phyloP scores from a whole-genome alignment of 2,329 filamentous ascomycete genomes.

The Aspergillus neoniger region DNA sequence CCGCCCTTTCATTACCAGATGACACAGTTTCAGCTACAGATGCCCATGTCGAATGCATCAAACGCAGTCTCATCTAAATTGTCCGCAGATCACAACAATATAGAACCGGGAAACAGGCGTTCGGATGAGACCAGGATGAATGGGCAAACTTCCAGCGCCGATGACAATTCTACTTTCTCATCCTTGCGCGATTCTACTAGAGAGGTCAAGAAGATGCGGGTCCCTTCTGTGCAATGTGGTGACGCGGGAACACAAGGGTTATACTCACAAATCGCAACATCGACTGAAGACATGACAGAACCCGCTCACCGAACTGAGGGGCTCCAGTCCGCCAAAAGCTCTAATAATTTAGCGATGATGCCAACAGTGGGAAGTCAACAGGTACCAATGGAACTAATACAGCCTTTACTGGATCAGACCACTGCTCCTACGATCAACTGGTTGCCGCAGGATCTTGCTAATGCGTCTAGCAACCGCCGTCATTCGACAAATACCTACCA shows the following conservation, averaged over 20 bases:
- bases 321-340: slow-evolving; percentile 6
- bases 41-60: slow-evolving; percentile 13
- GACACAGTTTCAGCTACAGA: slow-evolving; percentile 27
- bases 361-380: slow-evolving; percentile 20
- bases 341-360: slow-evolving; percentile 24
- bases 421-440: slow-evolving; percentile 40
- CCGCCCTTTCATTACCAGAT: slow-evolving; percentile 17
- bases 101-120: not conserved
- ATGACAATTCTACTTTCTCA: not conserved
- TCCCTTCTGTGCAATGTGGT: slow-evolving; percentile 18
- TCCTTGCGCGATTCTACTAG: slow-evolving; percentile 14
- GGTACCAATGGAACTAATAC: slow-evolving; percentile 27
- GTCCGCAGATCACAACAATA: not conserved
- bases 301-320: slow-evolving; percentile 11
- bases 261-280: slow-evolving; percentile 18
- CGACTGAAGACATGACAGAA: slow-evolving; percentile 1
- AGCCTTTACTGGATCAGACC: slow-evolving; percentile 29
- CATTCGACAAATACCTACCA: slow-evolving; percentile 17
- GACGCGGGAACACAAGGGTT: slow-evolving; percentile 8
- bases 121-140: not conserved
- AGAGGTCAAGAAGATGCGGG: slow-evolving; percentile 5
- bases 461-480: slow-evolving; percentile 16
- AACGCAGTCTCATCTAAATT: slow-evolving; percentile 9
- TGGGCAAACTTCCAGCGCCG: not conserved
- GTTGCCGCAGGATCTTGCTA: slow-evolving; percentile 37